A percentile compares a stretch with the other conserved stretches of the same genome.
Conservation (phyloP, 2,329 filamentous ascomycete species). For the Piedraia hortae region DNA sequence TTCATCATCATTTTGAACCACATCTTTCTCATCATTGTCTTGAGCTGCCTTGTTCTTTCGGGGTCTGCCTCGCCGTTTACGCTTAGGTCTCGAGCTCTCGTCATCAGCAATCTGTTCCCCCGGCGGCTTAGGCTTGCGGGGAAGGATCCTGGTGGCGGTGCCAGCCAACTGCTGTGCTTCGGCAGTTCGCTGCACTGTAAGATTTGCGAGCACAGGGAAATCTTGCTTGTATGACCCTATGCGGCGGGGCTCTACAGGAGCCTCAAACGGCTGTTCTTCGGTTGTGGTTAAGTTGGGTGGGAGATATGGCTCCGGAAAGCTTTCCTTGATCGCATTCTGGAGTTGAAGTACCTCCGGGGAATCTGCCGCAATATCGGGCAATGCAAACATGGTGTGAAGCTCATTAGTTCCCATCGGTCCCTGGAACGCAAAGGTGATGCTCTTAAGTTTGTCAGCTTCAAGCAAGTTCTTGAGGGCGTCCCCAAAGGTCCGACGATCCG, state of each 20-base stretch:
- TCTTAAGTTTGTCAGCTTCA: conserved; percentile 22
- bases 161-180: conserved; percentile 1
- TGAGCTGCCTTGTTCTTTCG: too few species aligned
- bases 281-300: conserved; percentile 17
- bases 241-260: too few species aligned
- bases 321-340: conserved; percentile 22
- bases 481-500: conserved; percentile 26
- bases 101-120: neutral
- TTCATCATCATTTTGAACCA: too few species aligned
- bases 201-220: conserved; percentile 2
- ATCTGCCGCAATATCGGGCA: conserved; percentile 18
- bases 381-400: conserved; percentile 23
- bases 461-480: conserved; percentile 23
- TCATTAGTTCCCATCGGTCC: conserved; percentile 20
- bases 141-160: neutral
- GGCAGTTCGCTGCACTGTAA: conserved; percentile 2
- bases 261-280: conserved; percentile 4
- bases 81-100: too few species aligned
- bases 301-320: conserved; percentile 17
- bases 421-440: conserved; percentile 24
- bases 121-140: conserved; percentile 1
- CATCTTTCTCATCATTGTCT: too few species aligned
- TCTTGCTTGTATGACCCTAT: too few species aligned
- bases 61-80: too few species aligned
- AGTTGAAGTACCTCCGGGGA: conserved; percentile 21